Conservation (phyloP, 2,329 filamentous ascomycete genomes). For the Alternaria burnsii region DNA sequence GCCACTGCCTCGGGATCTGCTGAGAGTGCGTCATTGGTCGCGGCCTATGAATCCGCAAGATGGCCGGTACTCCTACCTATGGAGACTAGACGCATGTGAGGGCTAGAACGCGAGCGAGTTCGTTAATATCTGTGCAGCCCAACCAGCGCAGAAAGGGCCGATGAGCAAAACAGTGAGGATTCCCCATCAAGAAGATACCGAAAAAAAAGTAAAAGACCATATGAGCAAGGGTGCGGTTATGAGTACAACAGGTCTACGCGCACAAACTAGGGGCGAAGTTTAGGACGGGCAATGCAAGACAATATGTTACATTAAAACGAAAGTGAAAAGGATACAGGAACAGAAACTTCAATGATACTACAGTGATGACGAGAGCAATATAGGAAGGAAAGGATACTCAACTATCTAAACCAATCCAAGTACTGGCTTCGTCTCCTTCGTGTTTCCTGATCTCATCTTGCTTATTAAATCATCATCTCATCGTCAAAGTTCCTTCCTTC, state of each 20-base stretch:
- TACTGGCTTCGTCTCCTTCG: background rate
- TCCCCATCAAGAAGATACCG: background rate
- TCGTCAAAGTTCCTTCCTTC: constrained; percentile 6
- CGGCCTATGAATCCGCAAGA: background rate
- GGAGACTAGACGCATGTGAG: constrained; percentile 3
- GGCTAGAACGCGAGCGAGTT: background rate
- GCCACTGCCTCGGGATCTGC: background rate
- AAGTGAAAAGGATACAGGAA: background rate
- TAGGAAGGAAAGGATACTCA: constrained; percentile 10
- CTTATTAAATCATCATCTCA: constrained; percentile 8
- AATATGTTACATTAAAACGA: constrained; percentile 23
- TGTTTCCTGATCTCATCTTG: constrained; percentile 4
- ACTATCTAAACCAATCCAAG: constrained; percentile 5
- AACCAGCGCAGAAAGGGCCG: background rate
- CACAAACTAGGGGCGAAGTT: background rate
- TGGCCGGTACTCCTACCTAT: background rate
- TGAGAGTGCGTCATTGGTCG: constrained; percentile 1
- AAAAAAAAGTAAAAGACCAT: background rate
- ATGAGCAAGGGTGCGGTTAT: background rate
- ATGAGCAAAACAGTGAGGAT: background rate
- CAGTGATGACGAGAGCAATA: constrained; percentile 8
- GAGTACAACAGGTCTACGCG: background rate
- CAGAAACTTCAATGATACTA: constrained; percentile 2
- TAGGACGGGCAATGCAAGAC: background rate
- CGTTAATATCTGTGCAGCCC: constrained; percentile 8